Conservation (phyloP, 371 early-diverging fungal species). For the Rhizopus delemar region DNA sequence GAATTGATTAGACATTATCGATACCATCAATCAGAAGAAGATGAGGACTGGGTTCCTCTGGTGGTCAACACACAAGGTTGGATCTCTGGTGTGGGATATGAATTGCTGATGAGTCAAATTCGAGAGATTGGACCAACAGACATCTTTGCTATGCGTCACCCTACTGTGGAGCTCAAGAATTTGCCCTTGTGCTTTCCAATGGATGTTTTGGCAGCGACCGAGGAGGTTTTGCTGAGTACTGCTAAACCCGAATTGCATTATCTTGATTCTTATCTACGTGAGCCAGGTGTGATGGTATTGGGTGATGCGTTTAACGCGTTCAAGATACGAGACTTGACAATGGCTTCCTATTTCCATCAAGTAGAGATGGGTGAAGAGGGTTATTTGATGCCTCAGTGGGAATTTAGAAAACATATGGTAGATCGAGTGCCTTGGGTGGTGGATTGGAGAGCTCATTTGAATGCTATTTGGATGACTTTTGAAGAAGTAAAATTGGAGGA, state of each 20-base stretch:
- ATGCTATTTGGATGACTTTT: slow-evolving; percentile 59
- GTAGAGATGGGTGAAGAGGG: slow-evolving; percentile 8
- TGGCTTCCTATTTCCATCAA: slow-evolving; percentile 50
- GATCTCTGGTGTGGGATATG: slow-evolving; percentile 77
- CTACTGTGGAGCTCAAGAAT: slow-evolving; percentile 18
- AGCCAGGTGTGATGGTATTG: slow-evolving; percentile 7
- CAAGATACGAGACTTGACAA: slow-evolving; percentile 58
- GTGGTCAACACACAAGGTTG: slow-evolving; percentile 86
- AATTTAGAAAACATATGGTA: slow-evolving; percentile 54
- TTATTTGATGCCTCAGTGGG: slow-evolving; percentile 48
- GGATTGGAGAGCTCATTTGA: slow-evolving; percentile 57
- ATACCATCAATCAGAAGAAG: slow-evolving; percentile 24
- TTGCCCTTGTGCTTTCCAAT: slow-evolving; percentile 39
- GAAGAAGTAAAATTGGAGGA: slow-evolving; percentile 71
- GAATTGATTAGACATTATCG: slow-evolving; percentile 59
- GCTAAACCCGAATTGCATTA: slow-evolving; percentile 19
- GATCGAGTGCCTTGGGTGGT: slow-evolving; percentile 61
- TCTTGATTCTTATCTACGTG: slow-evolving; percentile 16
- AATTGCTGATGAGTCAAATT: slow-evolving; percentile 64
- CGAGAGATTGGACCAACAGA: slow-evolving; percentile 53
- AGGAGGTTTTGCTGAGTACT: slow-evolving; percentile 6
- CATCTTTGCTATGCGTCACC: slow-evolving; percentile 43
- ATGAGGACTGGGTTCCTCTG: slow-evolving; percentile 55
- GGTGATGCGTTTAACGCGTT: slow-evolving; percentile 51
- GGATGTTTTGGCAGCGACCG: slow-evolving; percentile 17